phyloP scores from a whole-genome alignment of 768 basidiomycete species.

The Russula sp. region DNA sequence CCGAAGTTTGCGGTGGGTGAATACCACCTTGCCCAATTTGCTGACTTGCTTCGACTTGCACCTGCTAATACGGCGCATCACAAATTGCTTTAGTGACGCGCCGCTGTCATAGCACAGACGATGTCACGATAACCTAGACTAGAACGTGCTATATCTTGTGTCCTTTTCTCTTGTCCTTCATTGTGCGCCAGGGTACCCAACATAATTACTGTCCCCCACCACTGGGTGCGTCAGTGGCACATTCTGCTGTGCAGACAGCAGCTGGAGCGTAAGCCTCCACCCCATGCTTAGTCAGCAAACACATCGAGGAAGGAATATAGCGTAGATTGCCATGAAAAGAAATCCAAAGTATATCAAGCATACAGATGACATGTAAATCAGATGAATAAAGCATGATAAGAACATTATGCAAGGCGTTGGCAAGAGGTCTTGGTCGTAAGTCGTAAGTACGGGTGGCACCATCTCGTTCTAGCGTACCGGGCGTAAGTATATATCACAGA shows the following conservation, averaged over 20 bases:
- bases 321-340: not conserved
- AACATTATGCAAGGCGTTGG: not conserved
- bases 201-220: not conserved
- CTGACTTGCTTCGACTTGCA: not conserved
- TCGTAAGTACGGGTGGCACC: not conserved
- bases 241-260: not conserved
- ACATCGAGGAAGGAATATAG: not conserved
- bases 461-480: not conserved
- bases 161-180: not conserved
- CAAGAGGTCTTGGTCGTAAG: not conserved
- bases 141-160: not conserved
- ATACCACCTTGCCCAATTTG: not conserved
- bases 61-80: not conserved
- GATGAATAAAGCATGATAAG: not conserved
- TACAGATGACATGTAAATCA: not conserved
- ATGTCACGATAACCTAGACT: no score
- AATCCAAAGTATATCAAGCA: not conserved
- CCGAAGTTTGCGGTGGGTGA: not conserved
- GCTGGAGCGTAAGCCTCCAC: not conserved
- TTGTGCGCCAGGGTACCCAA: no score
- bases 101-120: no score
- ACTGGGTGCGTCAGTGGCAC: no score
- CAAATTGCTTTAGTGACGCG: no score
- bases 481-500: slow-evolving; percentile 4
- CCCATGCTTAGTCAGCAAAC: not conserved